Conservation (phyloP, 1,284 basidiomycete species). For the Irpex sp. region DNA sequence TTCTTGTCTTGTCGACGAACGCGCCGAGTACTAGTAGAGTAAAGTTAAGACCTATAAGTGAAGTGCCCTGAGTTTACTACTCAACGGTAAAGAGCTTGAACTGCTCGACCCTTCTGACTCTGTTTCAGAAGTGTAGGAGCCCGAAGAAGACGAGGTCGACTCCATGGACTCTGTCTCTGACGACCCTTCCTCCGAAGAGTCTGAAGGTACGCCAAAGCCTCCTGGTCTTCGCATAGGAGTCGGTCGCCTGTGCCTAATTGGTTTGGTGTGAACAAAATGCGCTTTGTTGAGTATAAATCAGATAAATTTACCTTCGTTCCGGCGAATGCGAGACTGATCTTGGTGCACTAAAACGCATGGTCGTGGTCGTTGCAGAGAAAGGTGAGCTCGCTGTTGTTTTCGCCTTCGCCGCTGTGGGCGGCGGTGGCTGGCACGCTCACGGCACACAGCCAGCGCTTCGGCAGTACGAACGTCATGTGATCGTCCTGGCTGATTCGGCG, state of each 20-base stretch:
- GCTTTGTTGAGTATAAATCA: not conserved
- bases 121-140: constrained; percentile 36
- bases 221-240: constrained; percentile 37
- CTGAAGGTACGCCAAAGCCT: constrained; percentile 51
- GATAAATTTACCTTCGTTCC: constrained; percentile 36
- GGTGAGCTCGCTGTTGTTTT: not conserved
- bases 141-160: constrained; percentile 26
- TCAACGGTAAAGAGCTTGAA: constrained; percentile 30
- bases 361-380: not conserved
- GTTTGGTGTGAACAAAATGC: constrained; percentile 2
- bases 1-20: constrained; percentile 18
- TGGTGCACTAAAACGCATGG: constrained; percentile 59
- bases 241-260: constrained; percentile 16
- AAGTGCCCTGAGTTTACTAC: constrained; percentile 7
- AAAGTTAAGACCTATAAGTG: not conserved
- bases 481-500: not conserved
- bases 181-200: constrained; percentile 43
- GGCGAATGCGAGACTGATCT: constrained; percentile 59
- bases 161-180: constrained; percentile 39
- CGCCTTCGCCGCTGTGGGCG: not conserved
- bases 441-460: not conserved
- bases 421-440: not conserved
- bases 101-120: constrained; percentile 33
- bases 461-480: not conserved
- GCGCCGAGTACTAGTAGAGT: constrained; percentile 11